Conservation (phyloP, 208 protist genomes). For the Blechomonas ayalai region DNA sequence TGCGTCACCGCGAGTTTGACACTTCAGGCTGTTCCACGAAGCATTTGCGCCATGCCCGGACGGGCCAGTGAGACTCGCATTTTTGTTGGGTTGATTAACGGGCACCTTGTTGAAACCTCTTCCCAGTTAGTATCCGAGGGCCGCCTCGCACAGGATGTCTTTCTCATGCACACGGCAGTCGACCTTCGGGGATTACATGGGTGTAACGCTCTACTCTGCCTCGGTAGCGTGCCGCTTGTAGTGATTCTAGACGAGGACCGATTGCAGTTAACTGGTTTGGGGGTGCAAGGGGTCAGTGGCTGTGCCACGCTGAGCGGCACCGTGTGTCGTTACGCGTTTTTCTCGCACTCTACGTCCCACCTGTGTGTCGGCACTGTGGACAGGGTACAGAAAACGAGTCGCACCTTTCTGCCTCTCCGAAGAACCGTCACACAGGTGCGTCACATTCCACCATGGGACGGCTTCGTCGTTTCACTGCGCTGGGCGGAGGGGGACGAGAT, state of each 20-base stretch:
- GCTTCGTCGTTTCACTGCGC: conserved; percentile 42
- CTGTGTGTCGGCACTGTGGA: conserved; percentile 19
- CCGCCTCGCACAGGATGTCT: neutral
- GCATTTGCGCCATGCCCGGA: conserved; percentile 8
- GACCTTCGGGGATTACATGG: conserved; percentile 34
- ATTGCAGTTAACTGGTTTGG: conserved; percentile 38
- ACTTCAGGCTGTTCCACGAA: conserved; percentile 21
- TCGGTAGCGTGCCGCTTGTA: conserved; percentile 52
- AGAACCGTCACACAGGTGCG: conserved; percentile 63
- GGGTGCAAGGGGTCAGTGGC: conserved; percentile 14
- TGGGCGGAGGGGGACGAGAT: conserved; percentile 53
- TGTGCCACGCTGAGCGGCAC: conserved; percentile 24
- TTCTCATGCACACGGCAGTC: conserved; percentile 32
- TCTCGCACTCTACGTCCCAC: conserved; percentile 11
- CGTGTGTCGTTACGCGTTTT: conserved; percentile 13
- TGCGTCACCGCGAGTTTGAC: conserved; percentile 2
- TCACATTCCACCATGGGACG: conserved; percentile 40
- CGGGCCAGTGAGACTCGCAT: neutral
- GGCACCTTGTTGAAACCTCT: conserved; percentile 19
- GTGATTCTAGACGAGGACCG: conserved; percentile 26
- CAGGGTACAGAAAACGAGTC: conserved; percentile 35
- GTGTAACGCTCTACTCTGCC: conserved; percentile 35
- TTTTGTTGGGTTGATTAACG: conserved; percentile 12
- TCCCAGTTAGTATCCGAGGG: too few relatives aligned
- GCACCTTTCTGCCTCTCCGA: conserved; percentile 29